These are phyloP conservation scores for Nemania diffusa DNA, from an alignment of 2,329 filamentous ascomycete species.

Conservation along the genomic window DNA sequence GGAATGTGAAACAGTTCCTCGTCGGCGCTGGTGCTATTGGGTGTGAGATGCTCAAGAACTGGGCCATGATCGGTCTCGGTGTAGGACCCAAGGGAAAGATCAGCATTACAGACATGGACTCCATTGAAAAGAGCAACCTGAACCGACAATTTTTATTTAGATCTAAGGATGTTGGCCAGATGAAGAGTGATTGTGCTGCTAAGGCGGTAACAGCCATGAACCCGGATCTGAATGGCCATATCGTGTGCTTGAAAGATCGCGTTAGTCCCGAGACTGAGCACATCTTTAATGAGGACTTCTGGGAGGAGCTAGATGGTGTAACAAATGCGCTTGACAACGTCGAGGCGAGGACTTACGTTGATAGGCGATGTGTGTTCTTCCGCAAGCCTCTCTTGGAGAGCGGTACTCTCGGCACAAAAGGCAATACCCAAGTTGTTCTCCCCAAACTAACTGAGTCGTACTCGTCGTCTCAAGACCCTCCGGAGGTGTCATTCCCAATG, in stretches of 20 bases:
- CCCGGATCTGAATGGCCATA: conserved; percentile 87
- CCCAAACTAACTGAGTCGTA: conserved; percentile 95
- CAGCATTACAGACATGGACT: conserved; percentile 95
- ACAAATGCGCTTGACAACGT: conserved; percentile 99
- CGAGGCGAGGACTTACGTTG: conserved; percentile 95
- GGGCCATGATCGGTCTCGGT: conserved; percentile 97
- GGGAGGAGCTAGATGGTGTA: conserved; percentile 86
- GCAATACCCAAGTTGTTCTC: conserved; percentile 95
- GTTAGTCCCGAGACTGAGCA: conserved; percentile 93
- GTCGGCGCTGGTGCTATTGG: conserved; percentile 97
- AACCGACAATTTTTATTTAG: conserved; percentile 98
- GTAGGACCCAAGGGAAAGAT: conserved; percentile 90
- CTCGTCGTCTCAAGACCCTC: conserved; percentile 95
- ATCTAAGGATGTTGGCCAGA: conserved; percentile 88
- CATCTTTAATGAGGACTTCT: conserved; percentile 94
- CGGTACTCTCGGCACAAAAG: conserved; percentile 97
- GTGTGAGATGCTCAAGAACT: conserved; percentile 99
- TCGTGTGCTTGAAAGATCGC: conserved; percentile 85
- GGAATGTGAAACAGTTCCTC: conserved; percentile 90
- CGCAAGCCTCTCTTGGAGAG: conserved; percentile 95
- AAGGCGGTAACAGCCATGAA: conserved; percentile 95
- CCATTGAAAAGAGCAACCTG: conserved; percentile 98
- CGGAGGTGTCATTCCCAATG: conserved; percentile 99
- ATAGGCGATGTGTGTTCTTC: conserved; percentile 97
- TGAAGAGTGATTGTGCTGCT: conserved; percentile 96